These are phyloP conservation scores for Aspergillus brunneoviolaceus DNA, from an alignment of 2,329 filamentous ascomycete genomes.

Conservation along the genomic window DNA sequence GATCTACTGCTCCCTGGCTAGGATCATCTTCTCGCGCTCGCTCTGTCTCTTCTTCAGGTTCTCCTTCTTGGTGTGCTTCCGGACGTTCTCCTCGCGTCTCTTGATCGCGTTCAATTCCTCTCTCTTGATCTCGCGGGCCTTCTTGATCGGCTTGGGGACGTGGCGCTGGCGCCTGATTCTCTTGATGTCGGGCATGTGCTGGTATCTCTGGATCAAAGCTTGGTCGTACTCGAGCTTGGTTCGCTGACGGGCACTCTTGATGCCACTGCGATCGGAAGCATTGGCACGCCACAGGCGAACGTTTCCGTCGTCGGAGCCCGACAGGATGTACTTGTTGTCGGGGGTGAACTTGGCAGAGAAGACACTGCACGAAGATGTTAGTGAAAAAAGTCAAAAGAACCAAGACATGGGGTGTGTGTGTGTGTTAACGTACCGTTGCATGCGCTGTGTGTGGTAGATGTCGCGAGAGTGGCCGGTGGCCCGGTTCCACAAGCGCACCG, in stretches of 20 bases:
- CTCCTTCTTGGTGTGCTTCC: conserved; percentile 85
- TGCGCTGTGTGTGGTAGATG: conserved; percentile 95
- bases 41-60: conserved; percentile 65
- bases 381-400: conserved; percentile 1
- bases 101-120: conserved; percentile 87
- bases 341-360: conserved; percentile 83
- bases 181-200: conserved; percentile 93
- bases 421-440: conserved; percentile 63
- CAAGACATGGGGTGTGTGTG: not conserved
- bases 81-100: conserved; percentile 88
- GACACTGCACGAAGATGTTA: conserved; percentile 54
- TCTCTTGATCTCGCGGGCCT: conserved; percentile 89
- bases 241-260: conserved; percentile 81
- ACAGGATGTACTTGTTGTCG: conserved; percentile 85
- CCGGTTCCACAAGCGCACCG: conserved; percentile 79
- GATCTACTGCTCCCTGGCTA: conserved; percentile 63
- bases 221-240: conserved; percentile 91
- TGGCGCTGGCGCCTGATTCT: conserved; percentile 90
- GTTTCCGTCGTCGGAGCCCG: conserved; percentile 92
- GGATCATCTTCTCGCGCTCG: conserved; percentile 90
- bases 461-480: conserved; percentile 82
- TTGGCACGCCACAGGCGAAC: conserved; percentile 85
- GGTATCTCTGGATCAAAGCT: conserved; percentile 76
- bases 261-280: conserved; percentile 76
- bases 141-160: conserved; percentile 89